Conservation (phyloP, 768 basidiomycete genomes). For the Hygrocybe punicea region DNA sequence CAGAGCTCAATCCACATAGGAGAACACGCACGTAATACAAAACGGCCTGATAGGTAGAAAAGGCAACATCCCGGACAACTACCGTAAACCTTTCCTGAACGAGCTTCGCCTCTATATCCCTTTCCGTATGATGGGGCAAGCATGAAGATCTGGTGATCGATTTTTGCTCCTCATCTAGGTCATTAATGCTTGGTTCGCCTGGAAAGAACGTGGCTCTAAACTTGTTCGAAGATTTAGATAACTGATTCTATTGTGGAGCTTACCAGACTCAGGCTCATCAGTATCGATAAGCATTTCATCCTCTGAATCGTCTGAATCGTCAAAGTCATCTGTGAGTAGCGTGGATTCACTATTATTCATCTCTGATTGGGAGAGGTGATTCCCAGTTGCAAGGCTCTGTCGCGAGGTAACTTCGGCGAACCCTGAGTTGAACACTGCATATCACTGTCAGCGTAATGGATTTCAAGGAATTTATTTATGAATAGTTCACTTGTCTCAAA, state of each 20-base stretch:
- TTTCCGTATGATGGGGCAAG: background rate
- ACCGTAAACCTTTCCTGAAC: conserved; percentile 27
- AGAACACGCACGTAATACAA: conserved; percentile 67
- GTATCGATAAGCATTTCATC: conserved; percentile 1
- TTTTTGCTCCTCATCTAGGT: too few species aligned
- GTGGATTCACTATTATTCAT: background rate
- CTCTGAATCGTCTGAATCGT: conserved; percentile 48
- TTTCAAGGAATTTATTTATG: background rate
- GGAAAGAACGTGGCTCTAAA: background rate
- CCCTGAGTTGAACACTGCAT: conserved; percentile 66
- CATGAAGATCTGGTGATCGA: background rate
- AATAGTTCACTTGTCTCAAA: conserved; percentile 61
- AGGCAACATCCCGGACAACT: conserved; percentile 51
- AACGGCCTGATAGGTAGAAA: conserved; percentile 43
- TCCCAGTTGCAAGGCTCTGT: background rate
- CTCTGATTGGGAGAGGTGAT: background rate
- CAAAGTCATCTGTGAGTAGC: conserved; percentile 22
- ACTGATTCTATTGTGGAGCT: background rate
- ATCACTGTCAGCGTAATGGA: background rate
- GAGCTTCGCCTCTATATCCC: background rate
- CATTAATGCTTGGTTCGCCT: too few species aligned
- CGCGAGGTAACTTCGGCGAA: conserved; percentile 44
- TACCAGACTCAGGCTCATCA: background rate
- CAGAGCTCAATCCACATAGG: background rate
- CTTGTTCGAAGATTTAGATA: conserved; percentile 4